Base-by-base conservation (phyloP, 2,329 filamentous ascomycete genomes). In the Beauveria pseudobassiana region DNA sequence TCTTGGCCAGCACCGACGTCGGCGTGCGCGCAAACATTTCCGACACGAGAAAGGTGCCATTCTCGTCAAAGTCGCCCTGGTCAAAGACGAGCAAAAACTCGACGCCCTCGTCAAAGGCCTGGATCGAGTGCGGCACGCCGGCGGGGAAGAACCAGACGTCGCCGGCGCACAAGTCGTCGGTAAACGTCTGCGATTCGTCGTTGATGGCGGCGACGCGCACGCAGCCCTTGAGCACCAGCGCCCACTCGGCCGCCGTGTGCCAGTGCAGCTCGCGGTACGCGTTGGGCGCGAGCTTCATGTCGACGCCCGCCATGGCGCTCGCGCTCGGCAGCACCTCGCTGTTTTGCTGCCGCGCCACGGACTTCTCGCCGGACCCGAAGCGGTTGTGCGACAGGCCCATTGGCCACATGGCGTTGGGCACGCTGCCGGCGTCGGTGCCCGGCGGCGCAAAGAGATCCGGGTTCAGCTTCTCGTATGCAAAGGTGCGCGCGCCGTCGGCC, bases 211-310 rank as follows among this genome's bases (percentile, higher is more conserved):
- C 73, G 1, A 86, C 72, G 5, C 80, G 76, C 2, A 80, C 80
- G 46, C 76, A 78, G 0, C 83, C 83, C 62, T 82, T 82, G 18
- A 83, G 73, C 12, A 86, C 73, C 5, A 83, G 72, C 0, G 78
- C 74, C 80, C 80, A 83, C 65, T 83, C 75, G 53, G 73, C 77
- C 45, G 80, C 77, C 43, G 78, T 82, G 65, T 86, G 83, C 82
- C 82, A 88, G 65, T 88, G 86, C 24, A 88, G 73, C 69, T 88
- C 85, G 22, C 86, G 80, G 64, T 87, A 87, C 0, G 80, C 83
- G 28, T 81, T 72, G 0, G 81, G 77, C n/a, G 76, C 78, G 1
- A 86, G 75, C 46, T 81, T 77, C 83, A 85, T 85, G 64, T 85
- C 78, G 0, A 85, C 83, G 49, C 82, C 82, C 0, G 83, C 82